Evolutionary conservation across 2,329 filamentous ascomycete species (phyloP), one percentile per base, ranked within the genome.

Genomic region (Fusarium vanettenii): DNA sequence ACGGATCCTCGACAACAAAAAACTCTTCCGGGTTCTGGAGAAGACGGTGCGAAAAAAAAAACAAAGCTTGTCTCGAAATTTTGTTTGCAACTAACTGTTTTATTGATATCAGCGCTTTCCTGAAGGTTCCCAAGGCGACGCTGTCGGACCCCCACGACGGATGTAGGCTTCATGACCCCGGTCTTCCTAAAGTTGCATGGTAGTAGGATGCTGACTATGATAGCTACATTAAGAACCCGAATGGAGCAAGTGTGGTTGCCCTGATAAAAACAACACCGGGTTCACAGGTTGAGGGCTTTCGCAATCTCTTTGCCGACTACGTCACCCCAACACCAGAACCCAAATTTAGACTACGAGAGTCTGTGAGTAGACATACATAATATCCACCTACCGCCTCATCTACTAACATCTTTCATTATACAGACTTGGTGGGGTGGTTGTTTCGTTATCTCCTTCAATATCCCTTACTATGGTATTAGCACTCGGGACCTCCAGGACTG

Each of bases 191-290:
- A n/a, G n/a, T n/a, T n/a, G n/a, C n/a, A n/a, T n/a, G n/a, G n/a
- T n/a, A n/a, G n/a, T n/a, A n/a, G n/a, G n/a, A n/a, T n/a, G n/a
- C n/a, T n/a, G n/a, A 41, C n/a, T 6, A 5, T 29, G 9, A 6
- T 27, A 77, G 75, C 2, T 74, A 72, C 16, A 70, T 78, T 8
- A 55, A 20, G 3, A 55, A 55, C 29, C 50, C 50, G 4, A 31
- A 55, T 14, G 50, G 50, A 33, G 50, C 50, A 55, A 55, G 50
- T 6, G 18, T 55, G 11, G 9, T 33, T 8, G 16, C 50, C 4
- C 18, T 55, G 5, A 18, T 55, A 6, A 55, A n/a, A 13, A 55
- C 50, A n/a, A 29, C 50, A 11, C 18, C 50, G 8, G 11, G 18
- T n/a, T 31, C 50, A n/a, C 50, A 55, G 29, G 50, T 20, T 13